These are phyloP conservation scores for Besnoitia besnoiti DNA, from an alignment of 169 alveolate species.

Conservation along the genomic window DNA sequence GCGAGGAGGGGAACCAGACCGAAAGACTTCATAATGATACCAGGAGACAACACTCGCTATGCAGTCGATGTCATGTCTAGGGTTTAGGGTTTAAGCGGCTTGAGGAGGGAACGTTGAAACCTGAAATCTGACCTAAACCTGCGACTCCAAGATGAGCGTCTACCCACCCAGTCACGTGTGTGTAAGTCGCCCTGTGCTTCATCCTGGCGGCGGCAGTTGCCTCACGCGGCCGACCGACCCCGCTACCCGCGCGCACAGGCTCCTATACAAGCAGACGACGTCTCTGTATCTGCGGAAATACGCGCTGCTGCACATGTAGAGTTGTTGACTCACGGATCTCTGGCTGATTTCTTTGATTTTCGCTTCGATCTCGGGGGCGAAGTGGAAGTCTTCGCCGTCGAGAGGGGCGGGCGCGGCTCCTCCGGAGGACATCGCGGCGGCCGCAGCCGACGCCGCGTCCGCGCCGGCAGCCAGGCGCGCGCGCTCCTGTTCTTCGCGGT, in stretches of 20 bases:
- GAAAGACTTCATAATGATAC: too few relatives aligned
- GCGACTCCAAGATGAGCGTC: too few relatives aligned
- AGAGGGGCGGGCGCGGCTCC: background rate
- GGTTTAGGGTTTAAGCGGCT: too few relatives aligned
- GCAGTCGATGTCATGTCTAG: too few relatives aligned
- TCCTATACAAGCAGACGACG: background rate
- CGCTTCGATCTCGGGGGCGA: constrained; percentile 56
- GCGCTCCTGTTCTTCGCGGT: background rate
- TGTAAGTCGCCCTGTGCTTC: too few relatives aligned
- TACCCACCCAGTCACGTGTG: too few relatives aligned
- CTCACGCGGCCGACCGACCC: too few relatives aligned
- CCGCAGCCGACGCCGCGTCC: constrained; percentile 18
- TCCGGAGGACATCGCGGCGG: background rate
- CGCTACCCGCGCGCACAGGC: background rate
- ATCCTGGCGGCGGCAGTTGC: too few relatives aligned
- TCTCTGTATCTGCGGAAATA: background rate
- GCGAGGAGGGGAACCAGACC: too few relatives aligned
- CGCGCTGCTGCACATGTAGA: background rate
- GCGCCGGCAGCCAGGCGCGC: background rate
- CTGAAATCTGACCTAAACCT: too few relatives aligned
- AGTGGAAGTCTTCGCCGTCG: constrained; percentile 31
- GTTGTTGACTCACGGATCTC: background rate
- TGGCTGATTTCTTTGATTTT: constrained; percentile 40
- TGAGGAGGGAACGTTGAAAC: too few relatives aligned
- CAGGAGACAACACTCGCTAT: too few relatives aligned